Conservation (phyloP, 805 yeast species). For the Saturnispora saitoi region DNA sequence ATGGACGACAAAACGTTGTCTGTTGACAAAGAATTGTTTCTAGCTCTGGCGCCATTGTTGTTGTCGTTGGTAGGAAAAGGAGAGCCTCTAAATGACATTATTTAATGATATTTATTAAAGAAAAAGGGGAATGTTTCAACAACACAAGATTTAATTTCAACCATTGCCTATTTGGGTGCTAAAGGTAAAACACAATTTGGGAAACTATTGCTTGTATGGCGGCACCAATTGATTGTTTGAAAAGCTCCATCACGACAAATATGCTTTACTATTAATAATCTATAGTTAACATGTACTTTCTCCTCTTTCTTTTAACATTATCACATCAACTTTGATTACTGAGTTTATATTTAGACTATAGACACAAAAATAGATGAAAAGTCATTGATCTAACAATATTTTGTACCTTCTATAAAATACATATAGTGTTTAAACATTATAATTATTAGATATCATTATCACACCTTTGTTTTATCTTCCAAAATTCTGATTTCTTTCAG, state of each 20-base stretch:
- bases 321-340: too few species aligned
- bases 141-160: background rate
- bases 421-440: too few species aligned
- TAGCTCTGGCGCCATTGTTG: slow-evolving; percentile 5
- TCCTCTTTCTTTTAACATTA: too few species aligned
- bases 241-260: too few species aligned
- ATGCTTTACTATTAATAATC: too few species aligned
- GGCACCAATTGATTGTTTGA: too few species aligned
- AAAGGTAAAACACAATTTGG: background rate
- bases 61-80: slow-evolving; percentile 20
- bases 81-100: slow-evolving; percentile 28
- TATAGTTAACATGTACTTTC: too few species aligned
- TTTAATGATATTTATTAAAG: background rate
- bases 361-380: background rate
- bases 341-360: background rate
- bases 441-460: too few species aligned
- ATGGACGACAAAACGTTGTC: background rate
- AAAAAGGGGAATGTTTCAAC: background rate
- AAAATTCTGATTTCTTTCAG: too few species aligned
- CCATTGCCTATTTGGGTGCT: background rate
- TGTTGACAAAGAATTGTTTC: slow-evolving; percentile 5
- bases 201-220: background rate
- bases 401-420: too few species aligned
- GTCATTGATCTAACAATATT: background rate
- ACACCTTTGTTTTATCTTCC: too few species aligned